Evolutionary conservation across 2,329 filamentous ascomycete genomes (phyloP), one percentile per base, ranked within the genome.

Genomic region (Botrytis squamosa): DNA sequence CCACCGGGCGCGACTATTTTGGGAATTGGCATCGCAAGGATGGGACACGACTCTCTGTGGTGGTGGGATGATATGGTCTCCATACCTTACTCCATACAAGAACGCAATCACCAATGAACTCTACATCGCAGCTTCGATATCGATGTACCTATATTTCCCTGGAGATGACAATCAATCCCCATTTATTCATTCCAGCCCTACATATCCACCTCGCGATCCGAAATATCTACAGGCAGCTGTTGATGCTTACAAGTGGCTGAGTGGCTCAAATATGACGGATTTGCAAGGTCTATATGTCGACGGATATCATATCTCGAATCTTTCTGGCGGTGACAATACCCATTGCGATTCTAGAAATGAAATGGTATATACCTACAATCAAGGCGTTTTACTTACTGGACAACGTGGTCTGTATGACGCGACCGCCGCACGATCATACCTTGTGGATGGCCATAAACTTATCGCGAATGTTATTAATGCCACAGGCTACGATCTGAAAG

Each of bases 41-140:
- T 98, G 95, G 94, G 92, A 97, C 80, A 92, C 88, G 36, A 86
- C 86, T 38, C 87, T 97, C 8, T 98, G 95, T 79, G 88, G 88
- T 7, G 95, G 95, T 36, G 95, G 95, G 63, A 97, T 98, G 92
- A 88, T 90, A 22, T 98, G 95, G 95, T 97, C 93, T 77, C 93
- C 93, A 4, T 88, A 89, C 52, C 84, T 95, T 42, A 83, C 87
- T 57, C 94, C 94, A 0, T 98, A 98, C 85, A 98, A 98, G 81
- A 98, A 98, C 80, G 94, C 95, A 76, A 97, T 98, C 78, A 98
- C 95, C 44, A 98, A 98, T 80, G 90, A 98, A 81, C 88, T 98
- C 1, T 98, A 89, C 83, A 93, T 98, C 75, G 87, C 95, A 0
- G 94, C 93, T 0, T 96, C 93, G 36, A 88, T 95, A 52, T 89